Evolutionary conservation across 2,329 filamentous ascomycete genomes (phyloP).

Genomic region (Neopestalotiopsis sp.): DNA sequence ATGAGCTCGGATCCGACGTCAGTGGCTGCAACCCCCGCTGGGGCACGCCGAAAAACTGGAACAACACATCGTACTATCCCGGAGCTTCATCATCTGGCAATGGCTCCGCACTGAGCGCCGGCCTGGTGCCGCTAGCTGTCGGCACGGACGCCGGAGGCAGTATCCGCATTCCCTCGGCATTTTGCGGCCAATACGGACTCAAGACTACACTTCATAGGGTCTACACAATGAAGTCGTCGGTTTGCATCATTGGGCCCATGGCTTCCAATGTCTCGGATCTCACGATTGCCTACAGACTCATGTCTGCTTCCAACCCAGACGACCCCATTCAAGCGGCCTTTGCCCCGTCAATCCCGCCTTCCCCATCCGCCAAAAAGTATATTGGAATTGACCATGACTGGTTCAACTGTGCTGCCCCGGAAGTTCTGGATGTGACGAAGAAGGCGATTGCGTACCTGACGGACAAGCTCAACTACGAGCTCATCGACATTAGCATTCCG

Average conservation of each 20-base stretch:
- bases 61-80: conserved; percentile 78
- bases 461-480: conserved; percentile 50
- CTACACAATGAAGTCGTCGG: conserved; percentile 57
- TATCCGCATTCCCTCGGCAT: conserved; percentile 74
- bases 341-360: conserved; percentile 56
- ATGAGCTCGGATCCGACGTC: conserved; percentile 80
- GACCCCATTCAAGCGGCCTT: conserved; percentile 68
- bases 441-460: conserved; percentile 60
- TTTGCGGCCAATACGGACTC: conserved; percentile 82
- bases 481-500: conserved; percentile 69
- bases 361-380: conserved; percentile 56
- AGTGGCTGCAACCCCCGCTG: conserved; percentile 81
- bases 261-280: conserved; percentile 79
- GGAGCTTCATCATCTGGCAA: conserved; percentile 83
- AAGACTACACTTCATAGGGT: conserved; percentile 80
- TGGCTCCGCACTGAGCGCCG: conserved; percentile 72
- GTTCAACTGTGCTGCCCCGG: conserved; percentile 71
- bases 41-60: conserved; percentile 79
- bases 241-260: conserved; percentile 75
- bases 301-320: conserved; percentile 73
- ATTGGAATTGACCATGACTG: conserved; percentile 74
- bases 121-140: conserved; percentile 76
- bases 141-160: conserved; percentile 81
- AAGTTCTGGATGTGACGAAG: conserved; percentile 68
- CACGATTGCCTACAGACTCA: conserved; percentile 80